Conservation (phyloP, 306 rosid species). For the Begonia masoniana region DNA sequence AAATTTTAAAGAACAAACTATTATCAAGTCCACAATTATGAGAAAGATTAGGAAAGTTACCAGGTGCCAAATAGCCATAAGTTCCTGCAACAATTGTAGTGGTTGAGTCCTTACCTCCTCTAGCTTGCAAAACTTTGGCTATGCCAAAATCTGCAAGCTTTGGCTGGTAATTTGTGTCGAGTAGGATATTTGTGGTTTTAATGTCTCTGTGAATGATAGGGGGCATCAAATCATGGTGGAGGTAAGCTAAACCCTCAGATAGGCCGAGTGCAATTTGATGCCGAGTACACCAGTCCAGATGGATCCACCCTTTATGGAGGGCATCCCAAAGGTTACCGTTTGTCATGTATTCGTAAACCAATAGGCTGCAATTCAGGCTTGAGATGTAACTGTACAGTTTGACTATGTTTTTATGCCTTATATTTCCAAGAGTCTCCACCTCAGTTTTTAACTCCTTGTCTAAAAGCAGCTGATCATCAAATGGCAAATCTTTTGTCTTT, state of each 20-base stretch:
- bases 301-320: conserved; percentile 53
- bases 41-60: conserved; percentile 21
- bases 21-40: no score
- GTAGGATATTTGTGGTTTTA: conserved; percentile 75
- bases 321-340: conserved; percentile 97
- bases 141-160: conserved; percentile 96
- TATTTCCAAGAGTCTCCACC: conserved; percentile 74
- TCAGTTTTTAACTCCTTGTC: conserved; percentile 71
- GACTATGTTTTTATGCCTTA: conserved; percentile 88
- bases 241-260: conserved; percentile 87
- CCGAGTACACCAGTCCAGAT: conserved; percentile 86
- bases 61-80: conserved; percentile 88
- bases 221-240: conserved; percentile 78
- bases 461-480: conserved; percentile 36
- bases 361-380: conserved; percentile 43
- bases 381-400: conserved; percentile 73
- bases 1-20: no score
- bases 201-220: conserved; percentile 90
- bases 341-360: conserved; percentile 90
- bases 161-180: conserved; percentile 67
- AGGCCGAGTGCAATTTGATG: conserved; percentile 71
- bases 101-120: conserved; percentile 73
- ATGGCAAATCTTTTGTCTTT: conserved; percentile 31
- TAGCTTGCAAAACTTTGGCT: conserved; percentile 90
- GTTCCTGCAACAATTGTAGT: conserved; percentile 84